Evolutionary conservation across 2,329 filamentous ascomycete species (phyloP).

Genomic region (Exophiala mesophila): DNA sequence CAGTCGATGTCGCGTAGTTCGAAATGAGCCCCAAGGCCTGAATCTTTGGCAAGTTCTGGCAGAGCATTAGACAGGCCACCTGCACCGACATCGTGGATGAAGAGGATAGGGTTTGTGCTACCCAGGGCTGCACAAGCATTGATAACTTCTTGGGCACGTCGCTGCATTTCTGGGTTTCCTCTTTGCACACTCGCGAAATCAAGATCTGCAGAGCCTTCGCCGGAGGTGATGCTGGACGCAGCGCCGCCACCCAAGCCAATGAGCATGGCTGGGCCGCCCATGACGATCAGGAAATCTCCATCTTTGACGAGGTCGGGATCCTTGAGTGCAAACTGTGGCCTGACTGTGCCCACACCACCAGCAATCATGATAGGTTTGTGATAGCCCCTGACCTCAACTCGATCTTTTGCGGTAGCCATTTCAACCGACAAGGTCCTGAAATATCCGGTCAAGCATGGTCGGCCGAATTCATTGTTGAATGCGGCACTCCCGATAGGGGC

Average conservation of each 20-base stretch:
- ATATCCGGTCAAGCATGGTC: slow-evolving; percentile 80
- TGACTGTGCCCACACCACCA: slow-evolving; percentile 85
- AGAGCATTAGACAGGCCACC: slow-evolving; percentile 81
- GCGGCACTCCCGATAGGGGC: slow-evolving; percentile 90
- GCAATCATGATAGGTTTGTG: slow-evolving; percentile 99
- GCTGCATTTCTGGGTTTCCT: slow-evolving; percentile 94
- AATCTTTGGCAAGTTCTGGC: slow-evolving; percentile 86
- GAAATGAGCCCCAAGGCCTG: slow-evolving; percentile 83
- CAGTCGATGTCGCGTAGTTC: slow-evolving; percentile 92
- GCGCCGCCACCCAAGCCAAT: slow-evolving; percentile 95
- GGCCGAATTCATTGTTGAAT: slow-evolving; percentile 97
- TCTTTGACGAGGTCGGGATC: slow-evolving; percentile 70
- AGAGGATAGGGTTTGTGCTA: slow-evolving; percentile 79
- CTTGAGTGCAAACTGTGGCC: slow-evolving; percentile 88
- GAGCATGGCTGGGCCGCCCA: slow-evolving; percentile 94
- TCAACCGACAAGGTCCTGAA: slow-evolving; percentile 83
- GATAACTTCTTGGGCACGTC: slow-evolving; percentile 95
- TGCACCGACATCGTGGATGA: slow-evolving; percentile 96
- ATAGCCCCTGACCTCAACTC: slow-evolving; percentile 76
- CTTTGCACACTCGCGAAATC: slow-evolving; percentile 97
- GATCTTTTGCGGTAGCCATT: slow-evolving; percentile 55
- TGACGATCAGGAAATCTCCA: slow-evolving; percentile 85
- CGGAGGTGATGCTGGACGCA: slow-evolving; percentile 83
- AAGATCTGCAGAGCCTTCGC: slow-evolving; percentile 82
- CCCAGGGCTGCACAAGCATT: slow-evolving; percentile 86